These are phyloP conservation scores for Prunus davidiana DNA, from an alignment of 306 rosid genomes.

Conservation along the genomic window DNA sequence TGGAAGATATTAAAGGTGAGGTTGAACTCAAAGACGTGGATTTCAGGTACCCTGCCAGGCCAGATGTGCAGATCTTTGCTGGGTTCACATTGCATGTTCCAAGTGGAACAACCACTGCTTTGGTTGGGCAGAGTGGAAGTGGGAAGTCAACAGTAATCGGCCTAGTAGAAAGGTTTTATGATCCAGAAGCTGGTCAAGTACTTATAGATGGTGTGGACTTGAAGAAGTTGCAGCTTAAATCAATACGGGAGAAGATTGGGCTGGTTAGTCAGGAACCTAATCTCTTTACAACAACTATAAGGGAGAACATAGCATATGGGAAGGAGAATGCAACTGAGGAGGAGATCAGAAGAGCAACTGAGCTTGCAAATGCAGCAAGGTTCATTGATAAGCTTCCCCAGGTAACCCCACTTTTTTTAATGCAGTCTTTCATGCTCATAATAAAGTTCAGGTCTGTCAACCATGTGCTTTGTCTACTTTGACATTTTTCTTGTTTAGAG, in stretches of 20 bases:
- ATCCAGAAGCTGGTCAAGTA: slow-evolving; percentile 79
- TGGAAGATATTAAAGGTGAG: slow-evolving; percentile 65
- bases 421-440: neutral
- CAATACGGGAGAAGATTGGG: slow-evolving; percentile 83
- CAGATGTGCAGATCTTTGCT: slow-evolving; percentile 65
- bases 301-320: slow-evolving; percentile 74
- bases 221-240: slow-evolving; percentile 51
- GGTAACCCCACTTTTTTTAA: slow-evolving; percentile 25
- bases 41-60: slow-evolving; percentile 80
- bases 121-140: slow-evolving; percentile 95
- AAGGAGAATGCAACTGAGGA: slow-evolving; percentile 74
- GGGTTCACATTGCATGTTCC: slow-evolving; percentile 74
- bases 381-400: slow-evolving; percentile 72
- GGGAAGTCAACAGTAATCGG: slow-evolving; percentile 85
- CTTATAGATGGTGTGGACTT: slow-evolving; percentile 72
- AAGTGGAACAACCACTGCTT: slow-evolving; percentile 68
- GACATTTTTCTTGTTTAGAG: neutral
- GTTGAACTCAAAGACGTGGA: slow-evolving; percentile 73
- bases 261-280: slow-evolving; percentile 86
- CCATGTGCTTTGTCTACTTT: neutral
- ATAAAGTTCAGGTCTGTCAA: neutral
- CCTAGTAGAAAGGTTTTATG: slow-evolving; percentile 80
- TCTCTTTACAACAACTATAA: slow-evolving; percentile 59
- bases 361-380: slow-evolving; percentile 82
- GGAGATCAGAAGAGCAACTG: slow-evolving; percentile 55